Evolutionary conservation across 768 basidiomycete species (phyloP), one percentile per base, ranked within the genome.

Genomic region (Omphalotus guepiniiformis): DNA sequence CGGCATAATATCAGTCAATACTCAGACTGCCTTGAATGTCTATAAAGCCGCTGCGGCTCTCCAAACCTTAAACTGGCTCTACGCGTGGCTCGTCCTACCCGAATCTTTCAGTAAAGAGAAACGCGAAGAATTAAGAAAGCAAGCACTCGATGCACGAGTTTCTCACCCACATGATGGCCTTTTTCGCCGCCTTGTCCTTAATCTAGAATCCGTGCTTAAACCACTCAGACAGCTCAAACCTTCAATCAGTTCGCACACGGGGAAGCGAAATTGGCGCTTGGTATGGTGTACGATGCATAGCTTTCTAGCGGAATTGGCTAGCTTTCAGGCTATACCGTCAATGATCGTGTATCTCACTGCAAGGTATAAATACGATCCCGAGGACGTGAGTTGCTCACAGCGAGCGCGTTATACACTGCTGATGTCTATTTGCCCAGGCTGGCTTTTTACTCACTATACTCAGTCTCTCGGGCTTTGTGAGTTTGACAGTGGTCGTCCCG

Each of bases 61-160:
- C n/a, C 54, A 55, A 32, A 32, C 36, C 6, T 15, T 32, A 3
- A 46, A 38, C 15, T 47, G 63, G 26, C 15, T 65, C 9, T 67
- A 63, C 32, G 48, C 58, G 1, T 23, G 42, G n/a, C 40, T 44
- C 9, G 15, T 63, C 19, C 55, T 67, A 3, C 64, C 65, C 1
- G 66, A 68, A 49, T 58, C 66, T 9, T 60, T 67, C 18, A 52
- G 60, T 0, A 43, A 63, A 27, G 52, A 56, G 11, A 61, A 58
- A 22, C 52, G 58, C 16, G 52, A 53, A 0, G 52, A 52, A 22
- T 40, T 63, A 1, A 55, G 49, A 3, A 37, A 16, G 12, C 41
- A 53, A 35, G 44, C 28, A 2, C 56, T 48, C 12, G 19, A 40
- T 30, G 39, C 42, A 4, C 26, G 39, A 42, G 22, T 18, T 4